phyloP scores from a whole-genome alignment of 371 early-diverging fungal species.

The Saksenaea vasiformis region DNA sequence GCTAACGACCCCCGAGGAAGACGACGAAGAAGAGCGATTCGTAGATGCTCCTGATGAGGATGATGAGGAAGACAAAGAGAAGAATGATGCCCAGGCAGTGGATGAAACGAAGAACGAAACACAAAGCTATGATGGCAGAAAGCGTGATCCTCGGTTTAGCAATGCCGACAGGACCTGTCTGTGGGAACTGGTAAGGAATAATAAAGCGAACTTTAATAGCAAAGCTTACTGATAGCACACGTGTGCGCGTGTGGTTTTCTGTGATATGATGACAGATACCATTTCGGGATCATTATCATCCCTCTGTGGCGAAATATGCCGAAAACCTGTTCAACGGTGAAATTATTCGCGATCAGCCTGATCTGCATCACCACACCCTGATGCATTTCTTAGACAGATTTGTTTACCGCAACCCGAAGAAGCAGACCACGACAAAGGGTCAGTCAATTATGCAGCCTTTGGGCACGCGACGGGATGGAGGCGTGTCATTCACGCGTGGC shows the following conservation, averaged over 20 bases:
- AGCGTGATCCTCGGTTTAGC: constrained; percentile 87
- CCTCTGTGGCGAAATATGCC: constrained; percentile 84
- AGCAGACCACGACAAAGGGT: constrained; percentile 51
- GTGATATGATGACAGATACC: constrained; percentile 38
- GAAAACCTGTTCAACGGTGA: constrained; percentile 69
- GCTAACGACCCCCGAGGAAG: constrained; percentile 73
- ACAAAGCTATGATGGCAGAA: constrained; percentile 74
- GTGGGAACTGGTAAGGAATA: constrained; percentile 82
- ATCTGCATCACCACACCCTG: constrained; percentile 89
- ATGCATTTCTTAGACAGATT: constrained; percentile 94
- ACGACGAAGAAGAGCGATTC: constrained; percentile 64
- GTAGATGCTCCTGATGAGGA: constrained; percentile 48
- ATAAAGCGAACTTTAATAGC: constrained; percentile 1
- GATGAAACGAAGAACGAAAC: constrained; percentile 12
- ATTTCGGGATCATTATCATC: constrained; percentile 88
- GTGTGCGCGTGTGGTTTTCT: background rate
- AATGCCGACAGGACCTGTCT: constrained; percentile 81
- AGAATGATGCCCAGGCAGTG: background rate
- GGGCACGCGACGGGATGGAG: constrained; percentile 50
- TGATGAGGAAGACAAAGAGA: constrained; percentile 35
- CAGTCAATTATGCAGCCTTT: constrained; percentile 67
- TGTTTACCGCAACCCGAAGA: constrained; percentile 94
- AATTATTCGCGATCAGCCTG: constrained; percentile 72
- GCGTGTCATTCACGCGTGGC: constrained; percentile 45
- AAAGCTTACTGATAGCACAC: background rate